Percentiles rank a stretch among this genome's conserved stretches.
Evolutionary conservation across 2,329 filamentous ascomycete species (phyloP).

Genomic region (Penicillium sp.): DNA sequence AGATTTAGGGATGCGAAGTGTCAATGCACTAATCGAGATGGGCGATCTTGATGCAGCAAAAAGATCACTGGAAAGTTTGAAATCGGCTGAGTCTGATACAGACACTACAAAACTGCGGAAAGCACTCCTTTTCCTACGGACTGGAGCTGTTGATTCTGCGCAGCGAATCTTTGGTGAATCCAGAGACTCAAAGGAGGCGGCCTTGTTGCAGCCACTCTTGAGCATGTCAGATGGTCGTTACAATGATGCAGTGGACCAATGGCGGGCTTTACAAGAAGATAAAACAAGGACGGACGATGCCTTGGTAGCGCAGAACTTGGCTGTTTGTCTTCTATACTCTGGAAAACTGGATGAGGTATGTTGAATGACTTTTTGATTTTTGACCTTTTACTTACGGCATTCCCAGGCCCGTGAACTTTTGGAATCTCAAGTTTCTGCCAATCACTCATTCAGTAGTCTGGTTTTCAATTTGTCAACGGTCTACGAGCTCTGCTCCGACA

Average conservation of each 20-base stretch:
- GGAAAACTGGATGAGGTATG: slow-evolving; percentile 70
- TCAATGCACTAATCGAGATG: slow-evolving; percentile 62
- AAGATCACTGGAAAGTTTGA: slow-evolving; percentile 66
- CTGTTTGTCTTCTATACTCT: slow-evolving; percentile 79
- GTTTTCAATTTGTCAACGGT: slow-evolving; percentile 89
- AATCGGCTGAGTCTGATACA: slow-evolving; percentile 28
- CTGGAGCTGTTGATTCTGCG: slow-evolving; percentile 74
- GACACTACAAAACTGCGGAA: slow-evolving; percentile 41
- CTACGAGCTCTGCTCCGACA: slow-evolving; percentile 87
- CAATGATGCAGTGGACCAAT: slow-evolving; percentile 60
- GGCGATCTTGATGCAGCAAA: slow-evolving; percentile 79
- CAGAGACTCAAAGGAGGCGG: slow-evolving; percentile 41
- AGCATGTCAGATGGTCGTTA: slow-evolving; percentile 78
- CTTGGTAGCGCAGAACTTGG: slow-evolving; percentile 77
- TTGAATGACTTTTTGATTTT: slow-evolving; percentile 2
- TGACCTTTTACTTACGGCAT: slow-evolving; percentile 1
- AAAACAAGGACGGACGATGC: slow-evolving; percentile 55
- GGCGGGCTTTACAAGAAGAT: slow-evolving; percentile 54
- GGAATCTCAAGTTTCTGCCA: slow-evolving; percentile 62
- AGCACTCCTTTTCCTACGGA: slow-evolving; percentile 70
- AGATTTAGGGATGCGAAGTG: slow-evolving; percentile 69
- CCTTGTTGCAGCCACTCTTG: slow-evolving; percentile 59
- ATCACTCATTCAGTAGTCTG: slow-evolving; percentile 71
- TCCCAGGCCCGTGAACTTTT: slow-evolving; percentile 64
- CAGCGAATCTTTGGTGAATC: slow-evolving; percentile 50